A percentile compares a stretch with the other conserved stretches of the same genome.
Evolutionary conservation across 129 eudicot genomes (phyloP).

Genomic region (Escallonia herrerae): DNA sequence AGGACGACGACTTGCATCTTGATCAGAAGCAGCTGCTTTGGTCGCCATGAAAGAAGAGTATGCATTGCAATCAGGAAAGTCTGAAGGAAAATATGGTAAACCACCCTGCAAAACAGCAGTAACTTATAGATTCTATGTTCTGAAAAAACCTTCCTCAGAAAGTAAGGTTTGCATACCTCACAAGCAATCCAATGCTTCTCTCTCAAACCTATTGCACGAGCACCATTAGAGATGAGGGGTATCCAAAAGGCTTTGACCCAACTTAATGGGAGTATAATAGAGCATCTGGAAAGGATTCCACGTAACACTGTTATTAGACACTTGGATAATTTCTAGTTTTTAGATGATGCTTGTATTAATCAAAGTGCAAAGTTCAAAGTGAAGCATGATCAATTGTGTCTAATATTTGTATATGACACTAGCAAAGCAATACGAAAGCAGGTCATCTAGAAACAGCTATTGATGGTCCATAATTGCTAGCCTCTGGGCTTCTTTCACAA

Average conservation of each 20-base stretch:
- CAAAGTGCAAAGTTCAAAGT: too few relatives aligned
- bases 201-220: conserved; percentile 76
- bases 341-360: neutral
- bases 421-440: too few relatives aligned
- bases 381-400: too few relatives aligned
- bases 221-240: conserved; percentile 66
- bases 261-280: conserved; percentile 73
- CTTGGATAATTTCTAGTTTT: conserved; percentile 6
- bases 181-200: conserved; percentile 89
- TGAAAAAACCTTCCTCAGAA: too few relatives aligned
- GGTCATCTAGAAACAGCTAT: too few relatives aligned
- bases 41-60: conserved; percentile 38
- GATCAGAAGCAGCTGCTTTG: conserved; percentile 36
- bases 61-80: conserved; percentile 77
- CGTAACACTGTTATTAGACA: conserved; percentile 3
- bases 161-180: conserved; percentile 47
- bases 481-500: too few relatives aligned
- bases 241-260: conserved; percentile 94
- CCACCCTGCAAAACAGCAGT: conserved; percentile 43
- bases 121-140: neutral
- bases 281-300: conserved; percentile 44
- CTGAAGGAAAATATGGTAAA: conserved; percentile 71
- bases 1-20: conserved; percentile 45
- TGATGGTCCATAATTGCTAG: too few relatives aligned
- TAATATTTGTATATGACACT: too few relatives aligned